Conservation (phyloP, 805 yeast genomes). For the Candida ficus region DNA sequence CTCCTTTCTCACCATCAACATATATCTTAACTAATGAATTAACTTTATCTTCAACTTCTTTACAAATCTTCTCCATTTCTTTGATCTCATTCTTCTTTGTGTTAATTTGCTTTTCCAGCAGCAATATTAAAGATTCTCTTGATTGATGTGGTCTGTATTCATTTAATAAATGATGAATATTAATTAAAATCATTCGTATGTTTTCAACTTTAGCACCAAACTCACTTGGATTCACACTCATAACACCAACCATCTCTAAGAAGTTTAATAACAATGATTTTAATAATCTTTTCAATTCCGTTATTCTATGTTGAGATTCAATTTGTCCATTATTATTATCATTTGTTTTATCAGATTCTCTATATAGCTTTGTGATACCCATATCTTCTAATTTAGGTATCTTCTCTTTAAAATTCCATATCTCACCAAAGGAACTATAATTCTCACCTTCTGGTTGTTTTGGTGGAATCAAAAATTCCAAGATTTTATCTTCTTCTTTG, state of each 20-base stretch:
- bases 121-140: slow-evolving; percentile 77
- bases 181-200: slow-evolving; percentile 73
- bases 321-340: slow-evolving; percentile 1
- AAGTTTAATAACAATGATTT: slow-evolving; percentile 77
- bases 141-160: slow-evolving; percentile 95
- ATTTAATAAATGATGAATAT: slow-evolving; percentile 86
- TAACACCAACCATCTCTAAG: slow-evolving; percentile 73
- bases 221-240: slow-evolving; percentile 67
- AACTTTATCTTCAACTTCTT: slow-evolving; percentile 35
- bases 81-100: slow-evolving; percentile 51
- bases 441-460: slow-evolving; percentile 52
- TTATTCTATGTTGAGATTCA: slow-evolving; percentile 32
- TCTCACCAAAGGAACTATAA: slow-evolving; percentile 83
- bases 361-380: slow-evolving; percentile 74
- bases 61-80: slow-evolving; percentile 34
- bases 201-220: slow-evolving; percentile 66
- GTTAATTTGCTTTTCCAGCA: slow-evolving; percentile 66
- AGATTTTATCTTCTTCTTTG: slow-evolving; percentile 36
- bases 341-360: slow-evolving; percentile 17
- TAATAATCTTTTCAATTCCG: slow-evolving; percentile 72
- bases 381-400: slow-evolving; percentile 70
- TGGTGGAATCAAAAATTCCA: slow-evolving; percentile 64
- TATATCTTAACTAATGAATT: slow-evolving; percentile 26
- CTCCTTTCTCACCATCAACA: slow-evolving; percentile 18
- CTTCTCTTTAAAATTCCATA: slow-evolving; percentile 76